phyloP scores from a whole-genome alignment of 345 rosid genomes.

The Melastoma malabathricum region DNA sequence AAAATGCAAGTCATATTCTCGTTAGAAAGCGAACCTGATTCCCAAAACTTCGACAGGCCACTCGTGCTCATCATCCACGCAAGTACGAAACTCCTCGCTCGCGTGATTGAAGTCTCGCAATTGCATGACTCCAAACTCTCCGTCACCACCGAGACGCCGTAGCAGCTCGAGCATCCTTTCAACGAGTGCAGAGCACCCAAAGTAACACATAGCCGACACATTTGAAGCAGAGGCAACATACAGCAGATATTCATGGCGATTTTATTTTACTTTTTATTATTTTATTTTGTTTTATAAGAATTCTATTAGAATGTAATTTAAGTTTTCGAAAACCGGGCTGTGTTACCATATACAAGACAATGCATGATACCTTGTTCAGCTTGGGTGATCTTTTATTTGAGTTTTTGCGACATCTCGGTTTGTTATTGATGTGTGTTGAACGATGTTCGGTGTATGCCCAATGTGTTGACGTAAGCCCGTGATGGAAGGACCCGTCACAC shows the following conservation, averaged over 20 bases:
- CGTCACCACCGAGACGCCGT: conserved; percentile 16
- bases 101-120: conserved; percentile 32
- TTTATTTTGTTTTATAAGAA: too few species aligned
- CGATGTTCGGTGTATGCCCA: too few species aligned
- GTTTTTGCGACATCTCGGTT: too few species aligned
- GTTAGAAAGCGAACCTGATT: conserved; percentile 13
- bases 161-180: conserved; percentile 25
- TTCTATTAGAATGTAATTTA: too few species aligned
- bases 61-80: conserved; percentile 10
- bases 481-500: too few species aligned
- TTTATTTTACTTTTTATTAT: too few species aligned
- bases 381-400: too few species aligned
- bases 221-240: conserved; percentile 56
- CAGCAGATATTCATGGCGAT: conserved; percentile 46
- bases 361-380: too few species aligned
- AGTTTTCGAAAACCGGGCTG: too few species aligned
- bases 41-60: conserved; percentile 42
- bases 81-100: conserved; percentile 11
- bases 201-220: conserved; percentile 24
- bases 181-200: conserved; percentile 41
- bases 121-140: conserved; percentile 8
- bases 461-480: too few species aligned
- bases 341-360: too few species aligned
- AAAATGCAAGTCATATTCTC: background rate
- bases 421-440: too few species aligned